Base-by-base conservation (phyloP, 208 protist genomes). In the Phytomonas francai region DNA sequence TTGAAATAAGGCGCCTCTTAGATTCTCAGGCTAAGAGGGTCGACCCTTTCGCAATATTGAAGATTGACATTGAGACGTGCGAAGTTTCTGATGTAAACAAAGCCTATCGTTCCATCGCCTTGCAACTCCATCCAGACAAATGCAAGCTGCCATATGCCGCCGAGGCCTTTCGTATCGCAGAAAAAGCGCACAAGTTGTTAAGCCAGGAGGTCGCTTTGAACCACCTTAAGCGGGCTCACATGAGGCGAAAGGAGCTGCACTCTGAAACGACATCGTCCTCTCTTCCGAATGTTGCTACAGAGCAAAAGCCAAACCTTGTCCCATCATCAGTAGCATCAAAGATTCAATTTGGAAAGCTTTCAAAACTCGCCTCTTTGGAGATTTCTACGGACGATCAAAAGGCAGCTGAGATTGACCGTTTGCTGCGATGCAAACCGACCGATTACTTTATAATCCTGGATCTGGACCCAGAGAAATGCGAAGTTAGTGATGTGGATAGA, bases 41-140 rank as follows among this genome's bases (percentile, higher is more conserved):
- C 0, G 79, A 78, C 68, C 74, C 79, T 0, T 94, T 96, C 58
- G 72, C 71, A 5, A 77, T 91, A 42, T 78, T 96, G 6, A 58
- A 82, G 45, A 61, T 96, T 16, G 78, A 89, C 68, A 70, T 89
- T 61, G 76, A 81, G 54, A 79, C 74, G 0, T 89, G 83, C 65
- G 81, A 80, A 33, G 25, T 89, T 9, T 28, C 60, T 7, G 87
- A 89, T 60, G 80, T 96, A n/a, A 89, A 84, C 54, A 78, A 79
- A 59, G 80, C 57, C 49, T 96, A 87, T 64, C 81, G 83, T n/a
- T 65, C 60, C 36, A 87, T 96, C 58, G 87, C 85, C n/a, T 67
- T 96, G 19, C 78, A 90, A 29, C 76, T 96, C 19, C 91, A 96
- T 71, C 91, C 91, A 12, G 91, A 96, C 71, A 96, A 96, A 85